These are phyloP conservation scores for Pilatotrama ljubarskyi DNA, from an alignment of 768 basidiomycete species.

Conservation along the genomic window DNA sequence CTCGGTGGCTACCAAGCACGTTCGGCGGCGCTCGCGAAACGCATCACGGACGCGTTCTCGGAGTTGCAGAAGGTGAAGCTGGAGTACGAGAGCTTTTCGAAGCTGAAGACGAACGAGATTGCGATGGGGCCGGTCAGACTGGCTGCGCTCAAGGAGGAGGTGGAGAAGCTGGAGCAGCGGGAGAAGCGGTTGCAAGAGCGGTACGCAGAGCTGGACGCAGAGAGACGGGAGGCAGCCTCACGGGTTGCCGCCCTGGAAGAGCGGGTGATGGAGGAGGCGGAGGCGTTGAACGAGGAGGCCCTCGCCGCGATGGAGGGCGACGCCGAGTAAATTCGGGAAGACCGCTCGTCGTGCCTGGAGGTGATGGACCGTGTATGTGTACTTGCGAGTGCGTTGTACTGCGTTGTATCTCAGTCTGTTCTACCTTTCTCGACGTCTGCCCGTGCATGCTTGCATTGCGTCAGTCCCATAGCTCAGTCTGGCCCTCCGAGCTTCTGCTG, in stretches of 20 bases:
- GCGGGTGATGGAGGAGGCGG: conserved; percentile 81
- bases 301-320: conserved; percentile 63
- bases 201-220: conserved; percentile 80
- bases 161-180: conserved; percentile 72
- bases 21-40: conserved; percentile 61
- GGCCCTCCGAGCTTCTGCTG: background rate
- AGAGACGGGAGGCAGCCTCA: conserved; percentile 59
- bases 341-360: background rate
- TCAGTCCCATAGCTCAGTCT: too few relatives aligned
- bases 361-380: conserved; percentile 5
- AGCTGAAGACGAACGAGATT: conserved; percentile 69
- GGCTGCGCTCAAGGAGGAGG: conserved; percentile 82
- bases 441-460: background rate
- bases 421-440: background rate
- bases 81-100: conserved; percentile 79
- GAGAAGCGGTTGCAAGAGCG: conserved; percentile 78
- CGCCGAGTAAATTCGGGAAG: conserved; percentile 5
- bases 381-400: background rate
- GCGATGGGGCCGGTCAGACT: conserved; percentile 78
- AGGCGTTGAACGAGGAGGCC: conserved; percentile 76
- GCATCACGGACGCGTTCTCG: conserved; percentile 65
- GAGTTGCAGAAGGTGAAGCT: conserved; percentile 65
- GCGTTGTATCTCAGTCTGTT: background rate
- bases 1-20: conserved; percentile 92
- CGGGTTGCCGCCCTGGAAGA: conserved; percentile 75